Base-by-base conservation (phyloP, 768 basidiomycete genomes). In the Chalciporus sphaerocephalus region DNA sequence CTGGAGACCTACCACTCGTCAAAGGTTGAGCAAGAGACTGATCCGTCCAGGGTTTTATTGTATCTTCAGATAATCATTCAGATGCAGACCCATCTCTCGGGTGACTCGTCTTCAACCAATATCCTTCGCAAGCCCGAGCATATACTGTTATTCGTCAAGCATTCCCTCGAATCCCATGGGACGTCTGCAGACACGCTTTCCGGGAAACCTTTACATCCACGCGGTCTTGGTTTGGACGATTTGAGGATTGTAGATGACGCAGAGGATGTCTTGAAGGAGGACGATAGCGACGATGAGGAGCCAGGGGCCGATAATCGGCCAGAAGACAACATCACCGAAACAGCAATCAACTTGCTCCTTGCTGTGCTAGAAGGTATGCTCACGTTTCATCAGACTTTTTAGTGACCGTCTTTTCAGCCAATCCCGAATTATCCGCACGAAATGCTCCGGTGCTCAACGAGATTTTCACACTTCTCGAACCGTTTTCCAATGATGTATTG, bases 351-450 rank as follows among this genome's bases (percentile, higher is more conserved):
- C 47, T 66, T 96, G 0, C 67, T 98, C 20, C 75, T 98, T 4
- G 83, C 93, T 1, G 76, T 91, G 27, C 74, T 97, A 22, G 92
- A 95, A 80, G 87, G 94, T 92, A 50, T 48, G 65, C 40, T 6
- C 11, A 47, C 15, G 42, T 1, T 27, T 20, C 23, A 9, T 12
- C 23, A 21, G 15, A 13, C n/a, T 9, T 28, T 24, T 34, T 25
- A 25, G 6, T 46, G 22, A 53, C 38, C 20, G 12, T 13, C 7
- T 47, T 20, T 15, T 25, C 44, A 72, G 71, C 66, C 5, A 83
- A 89, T 52, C 74, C 76, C 27, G 72, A 74, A 16, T 65, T 89
- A 27, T 83, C 85, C 6, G 75, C 79, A 5, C 73, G 74, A 24
- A 77, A 73, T 24, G 69, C 76, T 1, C 82, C 87, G 1, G 68